Base-by-base conservation (phyloP, 192 early-diverging fungal species). In the Coemansia sp. region DNA sequence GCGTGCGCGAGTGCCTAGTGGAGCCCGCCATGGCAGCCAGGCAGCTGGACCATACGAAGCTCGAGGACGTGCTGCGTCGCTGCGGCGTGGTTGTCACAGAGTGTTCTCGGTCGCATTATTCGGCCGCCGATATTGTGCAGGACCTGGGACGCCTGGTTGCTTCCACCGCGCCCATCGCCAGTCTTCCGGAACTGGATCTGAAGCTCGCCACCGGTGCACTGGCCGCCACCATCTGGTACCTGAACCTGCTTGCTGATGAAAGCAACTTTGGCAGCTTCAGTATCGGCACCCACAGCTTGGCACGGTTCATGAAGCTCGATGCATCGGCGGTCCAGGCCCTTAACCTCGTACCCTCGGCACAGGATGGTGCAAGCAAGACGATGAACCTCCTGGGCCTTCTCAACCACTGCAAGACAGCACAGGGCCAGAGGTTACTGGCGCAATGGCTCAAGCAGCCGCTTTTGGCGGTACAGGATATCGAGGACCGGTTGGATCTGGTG, bases 381-480 rank as follows among this genome's bases (percentile, higher is more conserved):
- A 87, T 88, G 86, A 85, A 84, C 66, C 71, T 97, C 29, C 91
- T 86, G 56, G 93, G 94, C 0, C 75, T 97, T 31, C 73, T 98
- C 30, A 92, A 96, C 75, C 84, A 90, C 57, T 94, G 92, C 83
- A 91, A 92, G 56, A 98, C 95, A 6, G 67, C 89, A 0, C 93
- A 95, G 55, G 95, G 95, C 0, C 82, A 88, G 17, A 72, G 95
- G 2, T 70, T 96, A 60, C 73, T 98, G 38, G 86, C 82, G n/a
- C 91, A 93, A 61, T 98, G 94, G 93, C 79, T 98, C 23, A 93
- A 92, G 62, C 94, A 96, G 70, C 95, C 95, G 13, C 82, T 96
- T 6, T 70, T 95, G 61, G 81, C 87, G 23, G 37, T 91, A 17
- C 56, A 50, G 3, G 84, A 85, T n/a, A 96, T 97, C 82, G 87